Base-by-base conservation (phyloP, 768 basidiomycete species). In the Tricholoma terreum region DNA sequence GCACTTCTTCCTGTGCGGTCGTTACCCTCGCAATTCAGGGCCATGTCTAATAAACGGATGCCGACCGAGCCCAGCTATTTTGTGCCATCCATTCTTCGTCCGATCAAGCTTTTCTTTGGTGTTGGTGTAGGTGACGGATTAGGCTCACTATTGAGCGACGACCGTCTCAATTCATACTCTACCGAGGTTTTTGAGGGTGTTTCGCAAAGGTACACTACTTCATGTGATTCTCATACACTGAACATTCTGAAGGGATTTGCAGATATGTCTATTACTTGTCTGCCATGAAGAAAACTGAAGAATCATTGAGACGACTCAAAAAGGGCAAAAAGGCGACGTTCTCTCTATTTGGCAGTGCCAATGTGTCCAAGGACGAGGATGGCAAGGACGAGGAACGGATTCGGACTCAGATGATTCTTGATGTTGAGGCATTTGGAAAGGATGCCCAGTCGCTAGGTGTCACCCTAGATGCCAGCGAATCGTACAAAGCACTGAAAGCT, bases 271-370 rank as follows among this genome's bases (percentile, higher is more conserved):
- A 81, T 55, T 89, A 92, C 66, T 77, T 98, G 21, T 78, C 85
- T 9, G 83, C 84, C 0, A 93, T 95, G 82, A 90, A 86, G 70
- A 96, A 96, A 77, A 92, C 92, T 7, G 94, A 98, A 61, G 94
- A 94, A 67, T 89, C 92, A 10, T 75, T 98, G 22, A 80, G 88
- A 36, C 82, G 90, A 35, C 79, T 96, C 63, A 94, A 94, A 67
- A 96, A 91, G 69, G 89, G 90, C 43, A 92, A 91, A 65, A 92
- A 88, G 62, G 61, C 77, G 0, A 77, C 85, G 0, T 90, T 92
- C 69, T 91, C 92, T 3, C 76, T 97, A 22, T 97, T 98, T 64
- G 83, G 89, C 27, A 76, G 73, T 49, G 61, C 79, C 3, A 69
- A 69, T 43, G 62, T 74, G 12, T 70, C 74, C 24, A 82, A 76